phyloP scores from a whole-genome alignment of 1,139 yeast species.

The Diutina sp. region DNA sequence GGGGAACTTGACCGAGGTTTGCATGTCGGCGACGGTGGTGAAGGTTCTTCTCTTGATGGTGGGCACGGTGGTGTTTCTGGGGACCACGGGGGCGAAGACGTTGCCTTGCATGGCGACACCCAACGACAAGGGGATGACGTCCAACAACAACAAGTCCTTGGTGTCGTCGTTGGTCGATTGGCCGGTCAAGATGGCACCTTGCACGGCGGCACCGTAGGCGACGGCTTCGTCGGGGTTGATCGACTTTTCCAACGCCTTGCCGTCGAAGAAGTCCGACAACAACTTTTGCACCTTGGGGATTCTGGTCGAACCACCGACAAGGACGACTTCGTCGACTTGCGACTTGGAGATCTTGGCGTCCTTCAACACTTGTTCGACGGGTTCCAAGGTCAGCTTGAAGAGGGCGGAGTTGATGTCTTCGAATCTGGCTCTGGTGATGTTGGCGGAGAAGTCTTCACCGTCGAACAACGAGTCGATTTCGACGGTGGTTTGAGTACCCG shows the following conservation, averaged over 20 bases:
- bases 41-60: conserved; percentile 99
- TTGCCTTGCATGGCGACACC: conserved; percentile 99
- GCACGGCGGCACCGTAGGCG: conserved; percentile 98
- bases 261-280: conserved; percentile 27
- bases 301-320: conserved; percentile 31
- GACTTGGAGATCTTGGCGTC: conserved; percentile 27
- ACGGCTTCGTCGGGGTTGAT: conserved; percentile 53
- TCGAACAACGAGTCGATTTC: conserved; percentile 24
- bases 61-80: conserved; percentile 99
- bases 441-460: conserved; percentile 10
- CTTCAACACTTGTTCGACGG: conserved; percentile 14
- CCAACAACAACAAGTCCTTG: conserved; percentile 93
- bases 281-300: conserved; percentile 28
- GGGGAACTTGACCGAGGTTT: conserved; percentile 99
- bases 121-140: conserved; percentile 95
- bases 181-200: conserved; percentile 98
- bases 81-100: conserved; percentile 97
- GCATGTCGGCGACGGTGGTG: conserved; percentile 99
- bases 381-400: conserved; percentile 10
- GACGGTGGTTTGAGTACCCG: conserved; percentile 20
- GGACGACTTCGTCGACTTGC: conserved; percentile 23
- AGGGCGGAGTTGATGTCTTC: conserved; percentile 9
- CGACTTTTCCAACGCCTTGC: conserved; percentile 35
- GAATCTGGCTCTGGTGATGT: conserved; percentile 10
- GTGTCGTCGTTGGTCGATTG: conserved; percentile 90